These are phyloP conservation scores for Yamadazyma phyllophila DNA, from an alignment of 805 yeast species.

Conservation along the genomic window DNA sequence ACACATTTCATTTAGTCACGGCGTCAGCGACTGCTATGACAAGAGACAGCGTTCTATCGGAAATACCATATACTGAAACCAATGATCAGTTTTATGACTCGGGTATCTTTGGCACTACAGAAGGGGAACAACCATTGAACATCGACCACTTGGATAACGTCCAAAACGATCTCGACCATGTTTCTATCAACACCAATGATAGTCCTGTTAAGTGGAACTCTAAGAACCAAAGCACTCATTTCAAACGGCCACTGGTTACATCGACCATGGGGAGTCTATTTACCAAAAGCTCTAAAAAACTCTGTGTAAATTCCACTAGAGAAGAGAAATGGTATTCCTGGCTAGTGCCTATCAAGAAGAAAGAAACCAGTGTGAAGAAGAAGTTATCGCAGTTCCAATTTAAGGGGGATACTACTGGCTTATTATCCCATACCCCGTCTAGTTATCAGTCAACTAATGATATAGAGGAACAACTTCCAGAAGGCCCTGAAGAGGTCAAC, in stretches of 20 bases:
- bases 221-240: not conserved
- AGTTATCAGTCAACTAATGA: constrained; percentile 12
- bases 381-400: constrained; percentile 11
- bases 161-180: constrained; percentile 6
- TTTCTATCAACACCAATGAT: constrained; percentile 10
- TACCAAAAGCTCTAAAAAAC: not conserved
- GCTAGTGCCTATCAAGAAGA: constrained; percentile 10
- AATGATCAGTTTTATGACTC: constrained; percentile 1
- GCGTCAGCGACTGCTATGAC: constrained; percentile 24
- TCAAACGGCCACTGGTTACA: not conserved
- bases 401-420: constrained; percentile 1
- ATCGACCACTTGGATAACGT: constrained; percentile 1
- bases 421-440: constrained; percentile 6
- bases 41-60: constrained; percentile 7
- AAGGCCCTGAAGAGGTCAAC: not conserved
- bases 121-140: not conserved
- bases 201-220: constrained; percentile 16
- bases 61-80: not conserved
- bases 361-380: constrained; percentile 7
- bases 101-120: not conserved
- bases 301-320: constrained; percentile 2
- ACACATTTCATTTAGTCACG: constrained; percentile 33
- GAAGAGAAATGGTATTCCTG: constrained; percentile 6
- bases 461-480: constrained; percentile 13
- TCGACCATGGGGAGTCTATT: not conserved